A percentile compares a stretch with the other conserved stretches of the same genome.
Conservation (phyloP, 768 basidiomycete species). For the Dacryopinax primogenitus region DNA sequence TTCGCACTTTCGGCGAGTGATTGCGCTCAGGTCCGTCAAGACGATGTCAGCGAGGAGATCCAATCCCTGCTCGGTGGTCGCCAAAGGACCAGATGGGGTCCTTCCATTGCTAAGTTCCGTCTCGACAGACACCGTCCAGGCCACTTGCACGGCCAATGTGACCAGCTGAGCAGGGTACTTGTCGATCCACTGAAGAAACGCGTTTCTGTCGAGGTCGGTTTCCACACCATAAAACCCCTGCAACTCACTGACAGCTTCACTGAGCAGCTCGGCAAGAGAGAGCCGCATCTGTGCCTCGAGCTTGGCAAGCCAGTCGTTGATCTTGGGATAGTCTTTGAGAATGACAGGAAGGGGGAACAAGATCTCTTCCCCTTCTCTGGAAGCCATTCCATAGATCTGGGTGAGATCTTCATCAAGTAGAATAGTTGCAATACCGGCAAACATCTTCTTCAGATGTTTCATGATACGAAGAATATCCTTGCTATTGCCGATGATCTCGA, state of each 20-base stretch:
- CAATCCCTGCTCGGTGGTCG: slow-evolving; percentile 65
- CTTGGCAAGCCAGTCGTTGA: slow-evolving; percentile 95
- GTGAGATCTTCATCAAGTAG: slow-evolving; percentile 76
- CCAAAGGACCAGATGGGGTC: slow-evolving; percentile 52
- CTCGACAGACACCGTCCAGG: slow-evolving; percentile 85
- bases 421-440: slow-evolving; percentile 89
- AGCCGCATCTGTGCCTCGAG: slow-evolving; percentile 87
- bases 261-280: slow-evolving; percentile 71
- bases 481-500: slow-evolving; percentile 99
- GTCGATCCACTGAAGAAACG: slow-evolving; percentile 82
- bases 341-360: slow-evolving; percentile 67
- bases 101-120: slow-evolving; percentile 43
- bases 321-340: slow-evolving; percentile 88
- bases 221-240: slow-evolving; percentile 65
- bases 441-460: slow-evolving; percentile 99
- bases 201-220: slow-evolving; percentile 44
- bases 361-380: slow-evolving; percentile 91
- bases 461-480: slow-evolving; percentile 95
- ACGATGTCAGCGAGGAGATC: slow-evolving; percentile 97
- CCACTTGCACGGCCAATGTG: slow-evolving; percentile 86
- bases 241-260: slow-evolving; percentile 66
- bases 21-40: slow-evolving; percentile 70
- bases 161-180: slow-evolving; percentile 92
- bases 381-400: slow-evolving; percentile 85
- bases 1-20: slow-evolving; percentile 95